Percentiles rank a stretch among this genome's conserved stretches.
Conservation (phyloP, 345 rosid species). For the Eucalyptus sp. region DNA sequence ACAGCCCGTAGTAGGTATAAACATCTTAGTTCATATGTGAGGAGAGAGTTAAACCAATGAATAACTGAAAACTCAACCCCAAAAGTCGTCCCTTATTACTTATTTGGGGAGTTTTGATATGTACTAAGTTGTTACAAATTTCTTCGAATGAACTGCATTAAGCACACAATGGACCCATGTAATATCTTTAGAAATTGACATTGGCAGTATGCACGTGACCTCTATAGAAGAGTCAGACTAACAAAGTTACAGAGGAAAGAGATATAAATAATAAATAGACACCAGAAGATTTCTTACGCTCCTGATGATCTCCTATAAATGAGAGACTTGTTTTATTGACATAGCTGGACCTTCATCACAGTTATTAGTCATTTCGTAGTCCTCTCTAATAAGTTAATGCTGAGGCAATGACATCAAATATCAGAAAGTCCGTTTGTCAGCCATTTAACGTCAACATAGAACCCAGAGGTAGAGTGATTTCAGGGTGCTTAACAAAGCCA, state of each 20-base stretch:
- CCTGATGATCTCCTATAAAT: neutral
- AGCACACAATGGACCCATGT: neutral
- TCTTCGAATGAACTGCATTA: neutral
- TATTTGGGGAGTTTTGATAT: neutral
- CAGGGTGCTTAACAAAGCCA: neutral
- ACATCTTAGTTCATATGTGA: neutral
- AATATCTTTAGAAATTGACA: neutral
- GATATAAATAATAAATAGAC: neutral
- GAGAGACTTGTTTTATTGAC: neutral
- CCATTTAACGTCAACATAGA: neutral
- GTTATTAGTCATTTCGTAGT: neutral
- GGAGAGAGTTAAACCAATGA: neutral
- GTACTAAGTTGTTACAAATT: neutral
- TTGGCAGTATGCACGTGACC: neutral
- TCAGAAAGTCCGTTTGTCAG: neutral
- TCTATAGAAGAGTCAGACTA: neutral
- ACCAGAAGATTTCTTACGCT: neutral
- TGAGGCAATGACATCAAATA: neutral
- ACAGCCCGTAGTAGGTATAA: neutral
- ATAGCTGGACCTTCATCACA: neutral
- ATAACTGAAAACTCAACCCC: neutral
- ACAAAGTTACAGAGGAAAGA: neutral
- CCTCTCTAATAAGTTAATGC: neutral
- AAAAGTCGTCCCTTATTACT: neutral
- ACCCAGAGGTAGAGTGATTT: neutral